Evolutionary conservation across 139 green algal species (phyloP).

Genomic region (Volvox africanus): DNA sequence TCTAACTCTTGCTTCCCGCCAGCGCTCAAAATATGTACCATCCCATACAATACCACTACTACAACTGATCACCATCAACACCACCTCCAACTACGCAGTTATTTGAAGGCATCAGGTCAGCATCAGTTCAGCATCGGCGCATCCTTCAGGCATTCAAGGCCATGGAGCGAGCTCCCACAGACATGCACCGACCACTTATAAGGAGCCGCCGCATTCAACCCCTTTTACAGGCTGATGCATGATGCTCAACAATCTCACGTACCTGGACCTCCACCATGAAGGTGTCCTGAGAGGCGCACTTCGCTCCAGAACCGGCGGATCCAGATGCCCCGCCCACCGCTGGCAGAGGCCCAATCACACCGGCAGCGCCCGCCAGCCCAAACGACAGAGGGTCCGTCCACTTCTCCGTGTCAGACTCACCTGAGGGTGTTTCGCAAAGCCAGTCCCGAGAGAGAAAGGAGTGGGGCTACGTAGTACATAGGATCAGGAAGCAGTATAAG

Average conservation of each 20-base stretch:
- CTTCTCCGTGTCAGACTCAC: constrained; percentile 48
- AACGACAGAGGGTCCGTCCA: constrained; percentile 2
- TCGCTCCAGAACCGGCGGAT: no score
- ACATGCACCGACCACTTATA: neutral
- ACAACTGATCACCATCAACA: no score
- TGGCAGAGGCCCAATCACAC: constrained; percentile 14
- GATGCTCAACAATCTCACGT: neutral
- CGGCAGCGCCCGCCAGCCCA: neutral
- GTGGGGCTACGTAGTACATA: no score
- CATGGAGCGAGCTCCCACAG: neutral
- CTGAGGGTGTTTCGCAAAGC: neutral
- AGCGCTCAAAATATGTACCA: no score
- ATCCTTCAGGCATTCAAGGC: no score
- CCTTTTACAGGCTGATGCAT: neutral
- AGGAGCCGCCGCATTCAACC: neutral
- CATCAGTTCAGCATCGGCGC: no score
- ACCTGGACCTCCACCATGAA: constrained; percentile 7
- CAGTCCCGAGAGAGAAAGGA: neutral
- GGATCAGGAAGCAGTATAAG: neutral
- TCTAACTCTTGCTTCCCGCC: no score
- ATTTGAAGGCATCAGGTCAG: no score
- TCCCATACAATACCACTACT: no score
- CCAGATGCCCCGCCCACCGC: no score
- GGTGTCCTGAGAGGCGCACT: neutral
- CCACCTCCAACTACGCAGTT: no score